These are phyloP conservation scores for Globisporangium spiculum DNA, from an alignment of 352 stramenopile species.

Conservation along the genomic window DNA sequence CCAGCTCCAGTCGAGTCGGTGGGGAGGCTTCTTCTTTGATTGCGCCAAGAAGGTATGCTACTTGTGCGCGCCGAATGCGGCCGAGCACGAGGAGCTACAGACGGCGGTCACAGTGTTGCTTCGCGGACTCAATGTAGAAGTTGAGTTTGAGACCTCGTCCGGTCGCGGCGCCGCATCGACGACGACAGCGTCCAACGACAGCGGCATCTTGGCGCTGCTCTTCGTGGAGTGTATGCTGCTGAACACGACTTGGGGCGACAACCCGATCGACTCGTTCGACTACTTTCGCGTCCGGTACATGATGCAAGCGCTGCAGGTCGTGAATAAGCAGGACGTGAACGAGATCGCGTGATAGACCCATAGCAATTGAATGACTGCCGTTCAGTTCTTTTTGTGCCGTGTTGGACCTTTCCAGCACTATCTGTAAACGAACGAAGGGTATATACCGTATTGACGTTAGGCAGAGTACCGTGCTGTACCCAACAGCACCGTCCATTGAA, in stretches of 20 bases:
- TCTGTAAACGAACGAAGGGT: not conserved
- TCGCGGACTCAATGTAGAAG: not conserved
- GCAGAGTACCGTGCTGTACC: not conserved
- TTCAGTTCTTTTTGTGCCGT: not conserved
- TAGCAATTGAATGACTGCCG: too few species aligned
- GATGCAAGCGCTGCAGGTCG: conserved; percentile 13
- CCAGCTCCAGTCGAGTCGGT: conserved; percentile 8
- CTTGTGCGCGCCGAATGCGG: not conserved
- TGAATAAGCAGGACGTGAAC: conserved; percentile 11
- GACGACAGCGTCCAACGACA: not conserved
- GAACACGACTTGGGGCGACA: conserved; percentile 14
- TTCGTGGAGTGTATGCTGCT: conserved; percentile 14
- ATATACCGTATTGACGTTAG: too few species aligned
- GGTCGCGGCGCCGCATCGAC: not conserved
- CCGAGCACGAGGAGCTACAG: conserved; percentile 5
- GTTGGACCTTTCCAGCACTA: not conserved
- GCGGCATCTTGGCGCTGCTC: conserved; percentile 16
- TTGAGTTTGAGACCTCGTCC: not conserved
- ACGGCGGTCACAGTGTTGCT: not conserved
- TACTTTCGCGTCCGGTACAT: conserved; percentile 17
- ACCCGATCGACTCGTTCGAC: conserved; percentile 10
- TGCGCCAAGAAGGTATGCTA: conserved; percentile 8
- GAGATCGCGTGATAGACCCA: not conserved
- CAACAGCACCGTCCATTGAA: not conserved
- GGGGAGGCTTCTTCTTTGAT: conserved; percentile 13